Percentiles rank a stretch among this genome's conserved stretches.
These are phyloP conservation scores for Skeletonema marinoi DNA, from an alignment of 108 stramenopile genomes.

Conservation along the genomic window DNA sequence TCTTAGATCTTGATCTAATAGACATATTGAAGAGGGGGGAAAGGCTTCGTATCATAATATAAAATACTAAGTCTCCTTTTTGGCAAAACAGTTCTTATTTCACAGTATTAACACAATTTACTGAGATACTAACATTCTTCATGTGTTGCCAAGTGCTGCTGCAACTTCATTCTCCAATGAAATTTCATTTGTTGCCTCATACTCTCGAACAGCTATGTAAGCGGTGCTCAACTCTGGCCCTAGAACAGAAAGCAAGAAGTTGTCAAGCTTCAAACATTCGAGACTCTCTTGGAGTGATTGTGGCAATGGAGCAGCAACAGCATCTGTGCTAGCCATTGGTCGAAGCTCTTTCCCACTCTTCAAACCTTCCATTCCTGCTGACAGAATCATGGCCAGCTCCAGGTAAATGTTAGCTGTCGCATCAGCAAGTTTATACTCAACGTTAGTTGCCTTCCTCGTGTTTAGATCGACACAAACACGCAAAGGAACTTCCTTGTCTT, in stretches of 20 bases:
- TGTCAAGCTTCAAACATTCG: conserved; percentile 50
- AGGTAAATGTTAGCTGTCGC: conserved; percentile 74
- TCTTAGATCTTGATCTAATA: conserved; percentile 1
- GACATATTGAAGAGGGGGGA: conserved; percentile 11
- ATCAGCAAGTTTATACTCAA: conserved; percentile 78
- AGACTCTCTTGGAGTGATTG: conserved; percentile 52
- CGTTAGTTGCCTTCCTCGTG: conserved; percentile 56
- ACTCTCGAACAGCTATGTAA: conserved; percentile 59
- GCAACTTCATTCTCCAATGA: conserved; percentile 56
- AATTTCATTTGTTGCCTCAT: conserved; percentile 44
- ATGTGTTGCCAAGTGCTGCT: conserved; percentile 32
- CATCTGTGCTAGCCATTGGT: conserved; percentile 17
- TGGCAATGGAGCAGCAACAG: conserved; percentile 44
- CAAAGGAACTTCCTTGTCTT: conserved; percentile 78
- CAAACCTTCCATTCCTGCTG: conserved; percentile 72
- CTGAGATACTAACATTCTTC: neutral
- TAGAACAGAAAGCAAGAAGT: conserved; percentile 44
- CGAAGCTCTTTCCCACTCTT: conserved; percentile 40
- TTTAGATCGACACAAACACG: conserved; percentile 64
- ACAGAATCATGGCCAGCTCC: conserved; percentile 63
- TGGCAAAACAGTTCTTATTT: neutral
- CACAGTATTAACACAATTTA: too few relatives aligned
- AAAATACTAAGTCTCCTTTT: conserved; percentile 11
- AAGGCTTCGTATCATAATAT: conserved; percentile 4
- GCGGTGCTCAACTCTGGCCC: conserved; percentile 54